Conservation (phyloP, 768 basidiomycete genomes). For the Neoboletus subvelutipes region DNA sequence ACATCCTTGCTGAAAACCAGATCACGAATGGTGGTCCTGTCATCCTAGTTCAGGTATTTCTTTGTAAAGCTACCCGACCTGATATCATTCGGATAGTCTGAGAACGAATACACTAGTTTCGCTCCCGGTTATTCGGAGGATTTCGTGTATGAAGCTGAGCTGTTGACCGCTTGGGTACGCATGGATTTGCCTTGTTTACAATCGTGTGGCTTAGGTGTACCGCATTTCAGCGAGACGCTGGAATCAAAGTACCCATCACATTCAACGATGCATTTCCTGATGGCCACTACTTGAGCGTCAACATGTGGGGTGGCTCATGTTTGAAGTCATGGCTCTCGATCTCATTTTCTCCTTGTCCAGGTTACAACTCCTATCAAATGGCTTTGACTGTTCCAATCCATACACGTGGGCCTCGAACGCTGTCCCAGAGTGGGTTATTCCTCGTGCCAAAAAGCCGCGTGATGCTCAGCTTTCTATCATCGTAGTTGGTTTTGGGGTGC, state of each 20-base stretch:
- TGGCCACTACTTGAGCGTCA: slow-evolving; percentile 44
- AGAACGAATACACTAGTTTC: slow-evolving; percentile 50
- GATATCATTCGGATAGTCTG: slow-evolving; percentile 36
- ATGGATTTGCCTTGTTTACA: background rate
- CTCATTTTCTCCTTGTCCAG: slow-evolving; percentile 7
- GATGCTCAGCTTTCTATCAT: background rate
- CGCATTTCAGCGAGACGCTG: slow-evolving; percentile 37
- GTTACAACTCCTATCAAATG: slow-evolving; percentile 41
- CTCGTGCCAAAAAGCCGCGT: background rate
- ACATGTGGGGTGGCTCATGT: slow-evolving; percentile 45
- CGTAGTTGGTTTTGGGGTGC: slow-evolving; percentile 40
- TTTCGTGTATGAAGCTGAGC: slow-evolving; percentile 44
- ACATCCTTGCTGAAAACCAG: slow-evolving; percentile 53
- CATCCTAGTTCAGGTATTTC: slow-evolving; percentile 35
- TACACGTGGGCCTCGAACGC: slow-evolving; percentile 43
- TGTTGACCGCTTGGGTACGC: slow-evolving; percentile 31
- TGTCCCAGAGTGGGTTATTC: slow-evolving; percentile 37
- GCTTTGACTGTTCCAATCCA: slow-evolving; percentile 54
- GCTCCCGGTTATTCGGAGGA: slow-evolving; percentile 39
- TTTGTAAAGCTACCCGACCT: slow-evolving; percentile 26
- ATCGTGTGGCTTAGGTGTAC: slow-evolving; percentile 2
- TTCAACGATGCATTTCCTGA: slow-evolving; percentile 48
- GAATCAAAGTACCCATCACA: slow-evolving; percentile 48
- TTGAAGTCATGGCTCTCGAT: background rate
- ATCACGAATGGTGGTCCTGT: slow-evolving; percentile 61